phyloP scores from a whole-genome alignment of 1,284 basidiomycete species.

The Ustilago nuda region DNA sequence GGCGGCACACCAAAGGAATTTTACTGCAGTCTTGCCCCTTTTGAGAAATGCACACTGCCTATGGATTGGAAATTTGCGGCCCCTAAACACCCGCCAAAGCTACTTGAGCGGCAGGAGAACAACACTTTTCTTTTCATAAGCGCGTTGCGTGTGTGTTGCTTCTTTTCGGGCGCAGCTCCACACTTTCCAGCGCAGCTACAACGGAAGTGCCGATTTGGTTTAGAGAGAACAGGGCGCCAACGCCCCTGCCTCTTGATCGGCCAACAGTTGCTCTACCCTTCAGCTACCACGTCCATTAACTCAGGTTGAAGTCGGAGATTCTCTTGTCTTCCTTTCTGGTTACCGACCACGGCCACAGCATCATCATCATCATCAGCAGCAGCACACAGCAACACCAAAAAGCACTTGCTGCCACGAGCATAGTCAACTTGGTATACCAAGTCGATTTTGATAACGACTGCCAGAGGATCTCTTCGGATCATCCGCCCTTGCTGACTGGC shows the following conservation, averaged over 20 bases:
- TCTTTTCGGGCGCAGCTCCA: slow-evolving; percentile 1
- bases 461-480: neutral
- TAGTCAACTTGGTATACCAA: neutral
- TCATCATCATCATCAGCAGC: neutral
- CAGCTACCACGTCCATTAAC: neutral
- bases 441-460: neutral
- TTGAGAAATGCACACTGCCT: neutral
- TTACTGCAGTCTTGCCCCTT: slow-evolving; percentile 70
- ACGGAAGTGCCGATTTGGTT: too few relatives aligned
- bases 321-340: too few relatives aligned
- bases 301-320: too few relatives aligned
- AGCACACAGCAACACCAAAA: neutral
- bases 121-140: slow-evolving; percentile 1
- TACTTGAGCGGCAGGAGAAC: neutral
- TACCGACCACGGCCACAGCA: too few relatives aligned
- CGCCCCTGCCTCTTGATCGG: neutral
- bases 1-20: neutral
- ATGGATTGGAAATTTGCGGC: neutral
- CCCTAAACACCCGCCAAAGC: neutral
- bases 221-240: neutral
- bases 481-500: neutral
- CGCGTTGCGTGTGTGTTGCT: neutral
- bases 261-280: neutral
- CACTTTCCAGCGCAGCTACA: neutral
- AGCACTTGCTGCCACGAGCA: too few relatives aligned